phyloP scores from a whole-genome alignment of 805 yeast genomes.

The Saturnispora silvae region DNA sequence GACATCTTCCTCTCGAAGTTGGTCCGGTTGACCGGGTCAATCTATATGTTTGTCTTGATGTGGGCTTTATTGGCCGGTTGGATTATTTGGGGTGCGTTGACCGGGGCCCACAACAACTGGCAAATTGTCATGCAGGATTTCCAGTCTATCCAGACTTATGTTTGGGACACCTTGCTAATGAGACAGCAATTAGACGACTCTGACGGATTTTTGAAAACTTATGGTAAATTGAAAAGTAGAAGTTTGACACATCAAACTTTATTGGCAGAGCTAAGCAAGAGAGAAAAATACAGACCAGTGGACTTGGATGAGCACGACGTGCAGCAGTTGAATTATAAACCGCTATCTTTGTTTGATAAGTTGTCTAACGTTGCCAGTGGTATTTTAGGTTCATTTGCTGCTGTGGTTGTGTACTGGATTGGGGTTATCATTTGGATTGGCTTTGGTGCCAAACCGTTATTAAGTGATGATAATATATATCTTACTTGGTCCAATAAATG shows the following conservation, averaged over 20 bases:
- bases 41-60: conserved; percentile 18
- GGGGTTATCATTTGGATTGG: conserved; percentile 30
- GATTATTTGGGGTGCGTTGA: conserved; percentile 19
- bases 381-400: conserved; percentile 24
- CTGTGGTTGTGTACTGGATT: conserved; percentile 27
- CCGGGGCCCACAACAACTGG: conserved; percentile 26
- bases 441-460: conserved; percentile 24
- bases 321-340: conserved; percentile 12
- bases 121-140: conserved; percentile 33
- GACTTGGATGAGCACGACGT: not conserved
- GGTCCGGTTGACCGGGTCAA: conserved; percentile 14
- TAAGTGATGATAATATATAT: conserved; percentile 3
- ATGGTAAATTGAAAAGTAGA: conserved; percentile 24
- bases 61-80: conserved; percentile 17
- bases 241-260: conserved; percentile 17
- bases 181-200: conserved; percentile 27
- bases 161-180: conserved; percentile 31
- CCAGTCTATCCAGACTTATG: conserved; percentile 29
- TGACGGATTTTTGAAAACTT: conserved; percentile 19
- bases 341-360: conserved; percentile 26
- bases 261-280: conserved; percentile 1
- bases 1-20: not conserved
- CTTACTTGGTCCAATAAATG: conserved; percentile 20
- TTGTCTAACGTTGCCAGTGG: conserved; percentile 18
- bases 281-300: conserved; percentile 1